phyloP scores from a whole-genome alignment of 2,329 filamentous ascomycete genomes.

The Paraphoma chrysanthemicola region DNA sequence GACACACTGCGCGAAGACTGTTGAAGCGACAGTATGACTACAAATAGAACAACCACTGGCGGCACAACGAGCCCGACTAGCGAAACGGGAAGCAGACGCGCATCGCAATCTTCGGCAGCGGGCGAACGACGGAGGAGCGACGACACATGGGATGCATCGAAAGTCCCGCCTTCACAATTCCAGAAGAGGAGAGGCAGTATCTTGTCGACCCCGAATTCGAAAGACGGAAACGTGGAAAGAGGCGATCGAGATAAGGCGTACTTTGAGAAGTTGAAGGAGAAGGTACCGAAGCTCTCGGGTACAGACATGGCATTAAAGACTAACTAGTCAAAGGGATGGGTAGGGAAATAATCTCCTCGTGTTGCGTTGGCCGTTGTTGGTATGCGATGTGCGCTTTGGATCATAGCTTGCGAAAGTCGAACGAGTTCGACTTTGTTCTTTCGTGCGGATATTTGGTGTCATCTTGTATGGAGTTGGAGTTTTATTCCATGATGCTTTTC shows the following conservation, averaged over 20 bases:
- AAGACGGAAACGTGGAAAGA: conserved; percentile 68
- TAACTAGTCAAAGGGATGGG: not conserved
- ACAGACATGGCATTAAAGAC: not conserved
- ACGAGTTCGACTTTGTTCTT: too few relatives aligned
- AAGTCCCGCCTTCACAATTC: conserved; percentile 71
- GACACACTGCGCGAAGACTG: not conserved
- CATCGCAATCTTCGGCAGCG: not conserved
- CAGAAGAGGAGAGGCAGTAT: conserved; percentile 74
- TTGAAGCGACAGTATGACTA: not conserved
- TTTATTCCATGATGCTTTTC: too few relatives aligned
- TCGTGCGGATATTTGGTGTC: too few relatives aligned
- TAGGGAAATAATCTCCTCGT: not conserved
- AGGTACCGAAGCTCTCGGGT: conserved; percentile 27
- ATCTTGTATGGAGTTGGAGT: too few relatives aligned
- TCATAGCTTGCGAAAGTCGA: too few relatives aligned
- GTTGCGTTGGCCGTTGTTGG: too few relatives aligned
- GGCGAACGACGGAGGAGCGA: conserved; percentile 45
- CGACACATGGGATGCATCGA: conserved; percentile 64
- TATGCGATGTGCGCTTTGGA: too few relatives aligned
- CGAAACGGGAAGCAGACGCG: not conserved
- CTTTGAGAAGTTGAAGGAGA: conserved; percentile 61
- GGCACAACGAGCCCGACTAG: not conserved
- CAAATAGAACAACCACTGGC: not conserved
- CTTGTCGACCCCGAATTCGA: conserved; percentile 69
- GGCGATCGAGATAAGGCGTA: conserved; percentile 59